Conservation (phyloP, 768 basidiomycete species). For the Galerina marginata region DNA sequence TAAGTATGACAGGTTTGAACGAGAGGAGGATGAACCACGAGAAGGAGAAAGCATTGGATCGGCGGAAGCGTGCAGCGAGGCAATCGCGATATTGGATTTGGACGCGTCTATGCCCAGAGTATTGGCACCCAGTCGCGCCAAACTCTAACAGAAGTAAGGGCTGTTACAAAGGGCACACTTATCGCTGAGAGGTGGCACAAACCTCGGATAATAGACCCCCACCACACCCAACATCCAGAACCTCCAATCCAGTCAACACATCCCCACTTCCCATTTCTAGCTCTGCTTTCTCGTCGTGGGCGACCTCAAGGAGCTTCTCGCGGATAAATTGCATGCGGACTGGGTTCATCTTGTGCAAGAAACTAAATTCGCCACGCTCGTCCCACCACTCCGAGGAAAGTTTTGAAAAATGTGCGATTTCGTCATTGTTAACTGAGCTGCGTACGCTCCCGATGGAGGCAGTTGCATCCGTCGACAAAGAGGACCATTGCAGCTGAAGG, state of each 20-base stretch:
- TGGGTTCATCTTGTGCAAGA: conserved; percentile 96
- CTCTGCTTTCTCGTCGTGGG: conserved; percentile 56
- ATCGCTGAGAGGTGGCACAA: conserved; percentile 20
- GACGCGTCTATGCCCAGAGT: conserved; percentile 95
- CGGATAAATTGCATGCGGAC: conserved; percentile 82
- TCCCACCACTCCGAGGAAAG: conserved; percentile 97
- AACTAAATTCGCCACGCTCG: conserved; percentile 85
- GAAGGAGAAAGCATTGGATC: conserved; percentile 66
- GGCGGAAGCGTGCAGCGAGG: conserved; percentile 76
- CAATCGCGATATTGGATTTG: conserved; percentile 83
- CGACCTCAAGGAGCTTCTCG: conserved; percentile 70
- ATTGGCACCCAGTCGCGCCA: conserved; percentile 86
- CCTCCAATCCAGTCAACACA: conserved; percentile 67
- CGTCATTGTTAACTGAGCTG: conserved; percentile 66
- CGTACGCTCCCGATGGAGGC: not conserved
- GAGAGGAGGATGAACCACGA: conserved; percentile 16
- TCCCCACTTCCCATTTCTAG: conserved; percentile 35
- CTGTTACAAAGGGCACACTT: conserved; percentile 8
- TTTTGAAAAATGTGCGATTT: conserved; percentile 88
- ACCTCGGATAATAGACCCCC: conserved; percentile 95
- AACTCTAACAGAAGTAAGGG: conserved; percentile 55
- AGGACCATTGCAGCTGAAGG: too few relatives aligned
- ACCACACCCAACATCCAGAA: conserved; percentile 94
- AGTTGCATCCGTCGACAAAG: not conserved
- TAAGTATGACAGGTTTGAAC: conserved; percentile 60